Base-by-base conservation (phyloP, 768 basidiomycete species). In the Candolleomyces efflorescens region DNA sequence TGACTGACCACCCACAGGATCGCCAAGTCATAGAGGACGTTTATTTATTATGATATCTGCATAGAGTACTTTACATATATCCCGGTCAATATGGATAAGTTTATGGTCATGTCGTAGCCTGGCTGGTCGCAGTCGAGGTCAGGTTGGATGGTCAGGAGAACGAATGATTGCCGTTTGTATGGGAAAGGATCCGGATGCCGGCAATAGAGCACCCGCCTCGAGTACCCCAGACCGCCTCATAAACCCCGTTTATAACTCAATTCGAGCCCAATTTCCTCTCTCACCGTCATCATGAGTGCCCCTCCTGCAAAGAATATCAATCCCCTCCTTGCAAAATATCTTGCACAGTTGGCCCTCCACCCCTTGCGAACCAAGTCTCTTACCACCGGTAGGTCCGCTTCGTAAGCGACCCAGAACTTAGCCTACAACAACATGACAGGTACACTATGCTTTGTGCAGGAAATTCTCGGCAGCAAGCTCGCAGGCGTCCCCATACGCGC, bases 321-420 rank as follows among this genome's bases (percentile, higher is more conserved):
- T 58, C 73, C 86, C 12, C 72, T 90, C 47, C 79, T 92, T 24
- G 77, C 80, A n/a, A 82, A 75, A 41, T 94, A 94, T 70, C 80
- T 93, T 4, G 70, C 75, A 15, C 81, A 88, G 65, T 84, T 94
- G 52, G 75, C 83, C 0, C 67, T 74, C 5, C 78, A 89, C 64
- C 92, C 92, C 1, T 74, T 94, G 54, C 79, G 89, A 44, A 94
- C 92, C 45, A 94, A 94, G 74, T 82, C 86, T 7, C 60, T 86
- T 62, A 94, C 92, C 0, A 83, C 87, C 53, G 87, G 89, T 83
- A 64, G 48, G 72, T 68, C 17, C 51, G 48, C 59, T 36, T 15
- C 20, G 10, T 26, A 52, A 27, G 22, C 53, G 37, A 18, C 43
- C 20, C 27, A 51, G 47, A 15, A 53, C 51, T 39, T 51, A 48